Percentiles rank a stretch among this genome's conserved stretches.
phyloP scores from a whole-genome alignment of 1,284 basidiomycete species.

The Dichomitus squalens region DNA sequence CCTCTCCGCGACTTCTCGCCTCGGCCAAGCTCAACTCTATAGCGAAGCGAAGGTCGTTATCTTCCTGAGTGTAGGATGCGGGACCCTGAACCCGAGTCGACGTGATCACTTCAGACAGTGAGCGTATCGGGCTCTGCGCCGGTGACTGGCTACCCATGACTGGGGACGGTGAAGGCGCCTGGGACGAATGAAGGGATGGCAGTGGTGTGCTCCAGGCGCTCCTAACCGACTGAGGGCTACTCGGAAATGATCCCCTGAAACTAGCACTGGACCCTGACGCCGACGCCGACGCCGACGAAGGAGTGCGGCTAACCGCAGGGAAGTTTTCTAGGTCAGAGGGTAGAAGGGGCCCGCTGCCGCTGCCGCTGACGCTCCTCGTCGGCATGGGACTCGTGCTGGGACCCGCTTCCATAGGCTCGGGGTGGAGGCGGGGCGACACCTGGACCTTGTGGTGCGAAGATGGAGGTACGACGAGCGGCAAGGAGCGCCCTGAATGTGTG shows the following conservation, averaged over 20 bases:
- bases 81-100: not conserved
- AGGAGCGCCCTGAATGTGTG: slow-evolving; percentile 14
- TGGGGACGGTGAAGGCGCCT: slow-evolving; percentile 24
- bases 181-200: slow-evolving; percentile 25
- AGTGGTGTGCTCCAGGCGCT: slow-evolving; percentile 38
- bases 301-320: slow-evolving; percentile 27
- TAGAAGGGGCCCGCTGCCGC: slow-evolving; percentile 2
- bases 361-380: slow-evolving; percentile 8
- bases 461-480: slow-evolving; percentile 25
- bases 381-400: slow-evolving; percentile 21
- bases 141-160: slow-evolving; percentile 10
- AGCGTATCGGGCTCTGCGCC: slow-evolving; percentile 16
- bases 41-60: slow-evolving; percentile 32
- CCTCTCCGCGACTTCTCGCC: slow-evolving; percentile 35
- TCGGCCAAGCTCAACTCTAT: slow-evolving; percentile 38
- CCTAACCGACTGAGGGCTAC: slow-evolving; percentile 28
- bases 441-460: slow-evolving; percentile 36
- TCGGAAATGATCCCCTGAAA: slow-evolving; percentile 18
- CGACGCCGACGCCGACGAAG: slow-evolving; percentile 23
- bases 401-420: slow-evolving; percentile 41
- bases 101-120: slow-evolving; percentile 2
- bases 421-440: slow-evolving; percentile 37
- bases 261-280: slow-evolving; percentile 17
- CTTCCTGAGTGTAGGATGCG: slow-evolving; percentile 15
- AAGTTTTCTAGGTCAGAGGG: slow-evolving; percentile 25